Percentiles rank a stretch among this genome's conserved stretches.
Conservation (phyloP, 208 protist species). For the Vickermania ingenoplastis region DNA sequence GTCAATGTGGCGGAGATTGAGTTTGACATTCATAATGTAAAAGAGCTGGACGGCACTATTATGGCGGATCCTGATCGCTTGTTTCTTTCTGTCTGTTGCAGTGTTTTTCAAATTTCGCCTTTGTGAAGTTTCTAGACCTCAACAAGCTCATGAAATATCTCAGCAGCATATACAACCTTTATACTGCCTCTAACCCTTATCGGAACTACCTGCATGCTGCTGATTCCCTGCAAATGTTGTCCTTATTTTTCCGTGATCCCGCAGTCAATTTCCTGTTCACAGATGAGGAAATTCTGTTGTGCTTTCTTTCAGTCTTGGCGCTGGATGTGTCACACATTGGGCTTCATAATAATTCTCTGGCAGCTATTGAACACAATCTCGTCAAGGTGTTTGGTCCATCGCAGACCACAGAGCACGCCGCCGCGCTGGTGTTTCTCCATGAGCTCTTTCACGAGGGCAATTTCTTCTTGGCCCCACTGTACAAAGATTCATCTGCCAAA, state of each 20-base stretch:
- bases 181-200: slow-evolving; percentile 54
- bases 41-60: slow-evolving; percentile 56
- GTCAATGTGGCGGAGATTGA: slow-evolving; percentile 67
- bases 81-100: slow-evolving; percentile 75
- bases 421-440: slow-evolving; percentile 40
- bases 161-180: slow-evolving; percentile 37
- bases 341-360: slow-evolving; percentile 58
- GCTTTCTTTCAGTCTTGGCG: slow-evolving; percentile 57
- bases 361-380: slow-evolving; percentile 56
- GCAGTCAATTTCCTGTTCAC: slow-evolving; percentile 66
- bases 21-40: slow-evolving; percentile 55
- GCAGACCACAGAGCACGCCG: slow-evolving; percentile 31
- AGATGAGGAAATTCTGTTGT: slow-evolving; percentile 75
- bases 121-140: slow-evolving; percentile 39
- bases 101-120: slow-evolving; percentile 76
- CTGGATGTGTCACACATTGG: slow-evolving; percentile 79
- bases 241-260: slow-evolving; percentile 64
- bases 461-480: slow-evolving; percentile 26
- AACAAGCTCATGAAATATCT: slow-evolving; percentile 70
- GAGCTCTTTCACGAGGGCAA: slow-evolving; percentile 35
- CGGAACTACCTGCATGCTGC: slow-evolving; percentile 75
- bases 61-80: slow-evolving; percentile 69
- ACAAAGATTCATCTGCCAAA: neutral
- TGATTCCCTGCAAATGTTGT: slow-evolving; percentile 79
- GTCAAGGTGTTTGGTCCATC: slow-evolving; percentile 64